Conservation (phyloP, 2,329 filamentous ascomycete species). For the Fusarium ambrosium region DNA sequence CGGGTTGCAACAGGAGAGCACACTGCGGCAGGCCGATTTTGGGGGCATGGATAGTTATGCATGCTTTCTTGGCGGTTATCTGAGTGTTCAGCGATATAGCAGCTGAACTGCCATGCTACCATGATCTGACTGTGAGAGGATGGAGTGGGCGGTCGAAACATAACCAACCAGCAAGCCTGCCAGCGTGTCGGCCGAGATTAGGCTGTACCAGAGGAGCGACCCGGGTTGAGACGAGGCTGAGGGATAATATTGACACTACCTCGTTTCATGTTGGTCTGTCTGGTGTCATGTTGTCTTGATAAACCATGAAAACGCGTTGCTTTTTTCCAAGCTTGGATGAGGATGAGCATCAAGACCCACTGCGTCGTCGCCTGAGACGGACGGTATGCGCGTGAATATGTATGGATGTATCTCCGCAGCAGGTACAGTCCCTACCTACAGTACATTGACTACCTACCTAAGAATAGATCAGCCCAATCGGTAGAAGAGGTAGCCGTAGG, state of each 20-base stretch:
- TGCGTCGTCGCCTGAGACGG: slow-evolving; percentile 6
- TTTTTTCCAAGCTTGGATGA: not conserved
- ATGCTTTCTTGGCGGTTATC: not conserved
- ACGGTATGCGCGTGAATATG: slow-evolving; percentile 8
- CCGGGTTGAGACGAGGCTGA: slow-evolving; percentile 17
- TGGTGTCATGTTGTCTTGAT: slow-evolving; percentile 17
- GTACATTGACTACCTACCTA: not conserved
- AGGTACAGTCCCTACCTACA: not conserved
- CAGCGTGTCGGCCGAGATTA: not conserved
- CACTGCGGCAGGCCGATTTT: not conserved
- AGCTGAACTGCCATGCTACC: not conserved
- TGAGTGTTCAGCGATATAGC: not conserved
- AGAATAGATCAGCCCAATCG: not conserved
- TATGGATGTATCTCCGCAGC: slow-evolving; percentile 5
- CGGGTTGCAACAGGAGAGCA: slow-evolving; percentile 6
- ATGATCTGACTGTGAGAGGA: slow-evolving; percentile 8
- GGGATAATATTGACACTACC: not conserved
- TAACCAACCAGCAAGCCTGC: slow-evolving; percentile 9
- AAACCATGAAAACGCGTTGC: not conserved
- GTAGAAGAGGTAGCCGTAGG: not conserved
- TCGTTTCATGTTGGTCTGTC: slow-evolving; percentile 15
- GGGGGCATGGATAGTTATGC: not conserved
- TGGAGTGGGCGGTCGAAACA: slow-evolving; percentile 4
- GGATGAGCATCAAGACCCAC: slow-evolving; percentile 6
- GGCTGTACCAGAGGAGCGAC: not conserved